Evolutionary conservation across 2,329 filamentous ascomycete species (phyloP).

Genomic region (Arthrocladium fulminans): DNA sequence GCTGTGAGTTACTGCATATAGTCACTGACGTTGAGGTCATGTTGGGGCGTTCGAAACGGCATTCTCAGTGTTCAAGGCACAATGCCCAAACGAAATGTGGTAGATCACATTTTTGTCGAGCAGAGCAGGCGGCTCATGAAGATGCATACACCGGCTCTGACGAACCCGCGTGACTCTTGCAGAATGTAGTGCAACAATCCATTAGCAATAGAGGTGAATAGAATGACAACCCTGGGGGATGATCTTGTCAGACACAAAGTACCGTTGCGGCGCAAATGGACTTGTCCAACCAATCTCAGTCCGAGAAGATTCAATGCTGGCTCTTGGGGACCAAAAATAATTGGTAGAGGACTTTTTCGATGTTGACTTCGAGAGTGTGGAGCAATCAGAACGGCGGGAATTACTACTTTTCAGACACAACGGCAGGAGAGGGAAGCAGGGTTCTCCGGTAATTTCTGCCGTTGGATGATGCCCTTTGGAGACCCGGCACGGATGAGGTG

Average conservation of each 20-base stretch:
- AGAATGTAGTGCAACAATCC: slow-evolving; percentile 8
- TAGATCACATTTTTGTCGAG: slow-evolving; percentile 8
- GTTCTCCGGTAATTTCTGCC: background rate
- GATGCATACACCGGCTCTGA: background rate
- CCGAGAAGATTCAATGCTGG: background rate
- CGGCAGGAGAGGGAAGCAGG: background rate
- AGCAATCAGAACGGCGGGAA: slow-evolving; percentile 11
- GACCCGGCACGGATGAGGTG: too few relatives aligned
- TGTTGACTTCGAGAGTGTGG: slow-evolving; percentile 9
- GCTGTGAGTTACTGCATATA: slow-evolving; percentile 4
- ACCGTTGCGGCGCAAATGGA: background rate
- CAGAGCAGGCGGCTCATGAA: background rate
- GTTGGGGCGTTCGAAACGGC: background rate
- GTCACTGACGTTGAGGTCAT: background rate
- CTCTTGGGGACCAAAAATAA: too few relatives aligned
- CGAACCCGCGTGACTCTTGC: slow-evolving; percentile 7
- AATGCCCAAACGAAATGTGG: slow-evolving; percentile 2
- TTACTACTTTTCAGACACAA: slow-evolving; percentile 11
- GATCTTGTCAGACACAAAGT: background rate
- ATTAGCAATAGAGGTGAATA: background rate
- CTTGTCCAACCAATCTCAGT: background rate
- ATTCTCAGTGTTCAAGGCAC: background rate
- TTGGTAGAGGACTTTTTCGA: background rate
- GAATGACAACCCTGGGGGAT: slow-evolving; percentile 1
- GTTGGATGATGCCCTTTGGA: too few relatives aligned